A percentile compares a stretch with the other conserved stretches of the same genome.
phyloP scores from a whole-genome alignment of 805 yeast species.

The Sungouiozyma ichnusensis region DNA sequence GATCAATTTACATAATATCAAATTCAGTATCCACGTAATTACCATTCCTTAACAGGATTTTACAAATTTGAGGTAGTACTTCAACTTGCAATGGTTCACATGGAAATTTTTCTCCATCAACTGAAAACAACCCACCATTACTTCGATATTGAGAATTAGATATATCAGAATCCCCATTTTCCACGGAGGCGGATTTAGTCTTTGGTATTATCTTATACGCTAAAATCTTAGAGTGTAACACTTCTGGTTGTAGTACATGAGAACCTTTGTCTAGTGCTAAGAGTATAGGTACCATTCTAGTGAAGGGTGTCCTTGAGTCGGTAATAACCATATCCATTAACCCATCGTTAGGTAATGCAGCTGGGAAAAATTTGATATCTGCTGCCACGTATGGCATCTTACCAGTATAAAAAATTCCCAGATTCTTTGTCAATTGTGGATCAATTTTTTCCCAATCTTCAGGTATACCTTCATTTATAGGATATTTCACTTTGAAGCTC shows the following conservation, averaged over 20 bases:
- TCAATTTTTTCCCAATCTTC: conserved; percentile 58
- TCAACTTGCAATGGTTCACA: conserved; percentile 76
- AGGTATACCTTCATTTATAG: conserved; percentile 39
- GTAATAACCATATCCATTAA: conserved; percentile 70
- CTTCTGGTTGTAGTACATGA: conserved; percentile 60
- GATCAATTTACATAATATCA: conserved; percentile 20
- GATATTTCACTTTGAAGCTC: conserved; percentile 35
- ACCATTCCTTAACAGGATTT: conserved; percentile 54
- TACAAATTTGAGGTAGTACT: conserved; percentile 54
- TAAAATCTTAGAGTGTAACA: conserved; percentile 63
- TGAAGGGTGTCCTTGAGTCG: conserved; percentile 51
- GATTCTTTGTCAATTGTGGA: conserved; percentile 35
- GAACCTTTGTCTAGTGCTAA: conserved; percentile 59
- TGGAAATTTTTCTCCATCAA: conserved; percentile 87
- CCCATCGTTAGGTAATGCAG: conserved; percentile 84
- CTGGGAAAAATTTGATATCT: conserved; percentile 84
- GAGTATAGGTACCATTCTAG: conserved; percentile 47
- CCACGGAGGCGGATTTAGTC: not conserved
- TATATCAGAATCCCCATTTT: conserved; percentile 7
- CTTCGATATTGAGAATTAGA: not conserved
- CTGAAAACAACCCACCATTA: conserved; percentile 44
- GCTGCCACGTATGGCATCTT: conserved; percentile 85
- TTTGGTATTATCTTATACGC: conserved; percentile 71
- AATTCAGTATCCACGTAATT: conserved; percentile 46
- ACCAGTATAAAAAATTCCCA: conserved; percentile 77